Conservation (phyloP, 2,329 filamentous ascomycete species). For the Paraphaeosphaeria minitans region DNA sequence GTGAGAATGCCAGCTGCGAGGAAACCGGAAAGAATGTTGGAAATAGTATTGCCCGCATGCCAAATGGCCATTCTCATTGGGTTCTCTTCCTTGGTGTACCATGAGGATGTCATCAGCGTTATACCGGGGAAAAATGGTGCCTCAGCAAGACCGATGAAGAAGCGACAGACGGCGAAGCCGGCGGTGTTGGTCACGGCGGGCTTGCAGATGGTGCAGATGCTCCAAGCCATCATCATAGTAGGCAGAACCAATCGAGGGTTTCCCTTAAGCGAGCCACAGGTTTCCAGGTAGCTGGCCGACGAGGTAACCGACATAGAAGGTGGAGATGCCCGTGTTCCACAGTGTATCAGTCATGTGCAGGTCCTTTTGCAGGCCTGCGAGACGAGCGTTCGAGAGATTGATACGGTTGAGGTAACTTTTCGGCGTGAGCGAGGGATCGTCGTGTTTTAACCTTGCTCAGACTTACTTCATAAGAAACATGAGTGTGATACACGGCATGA, state of each 20-base stretch:
- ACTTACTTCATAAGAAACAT: no score
- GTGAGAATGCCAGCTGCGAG: slow-evolving; percentile 53
- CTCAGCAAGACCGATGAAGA: slow-evolving; percentile 48
- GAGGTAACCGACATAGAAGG: slow-evolving; percentile 55
- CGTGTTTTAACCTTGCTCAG: no score
- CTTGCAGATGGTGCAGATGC: slow-evolving; percentile 49
- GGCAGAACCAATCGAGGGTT: slow-evolving; percentile 46
- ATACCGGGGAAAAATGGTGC: slow-evolving; percentile 49
- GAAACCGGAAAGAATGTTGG: slow-evolving; percentile 53
- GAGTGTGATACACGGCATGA: no score
- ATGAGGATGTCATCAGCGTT: slow-evolving; percentile 48
- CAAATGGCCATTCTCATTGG: slow-evolving; percentile 53
- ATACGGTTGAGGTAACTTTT: slow-evolving; percentile 49
- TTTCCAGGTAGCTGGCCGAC: slow-evolving; percentile 55
- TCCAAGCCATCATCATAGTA: slow-evolving; percentile 50
- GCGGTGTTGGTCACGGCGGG: slow-evolving; percentile 43
- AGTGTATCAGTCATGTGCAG: slow-evolving; percentile 36
- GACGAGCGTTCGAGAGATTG: slow-evolving; percentile 48
- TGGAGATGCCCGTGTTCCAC: slow-evolving; percentile 51
- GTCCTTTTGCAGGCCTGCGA: slow-evolving; percentile 48
- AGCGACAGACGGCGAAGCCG: slow-evolving; percentile 46
- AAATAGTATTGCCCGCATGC: slow-evolving; percentile 54
- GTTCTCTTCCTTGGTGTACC: slow-evolving; percentile 55
- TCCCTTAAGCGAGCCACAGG: slow-evolving; percentile 50
- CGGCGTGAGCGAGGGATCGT: no score